A percentile compares a stretch with the other conserved stretches of the same genome.
Evolutionary conservation across 2,329 filamentous ascomycete species (phyloP).

Genomic region (Ophioceras dolichostomum): DNA sequence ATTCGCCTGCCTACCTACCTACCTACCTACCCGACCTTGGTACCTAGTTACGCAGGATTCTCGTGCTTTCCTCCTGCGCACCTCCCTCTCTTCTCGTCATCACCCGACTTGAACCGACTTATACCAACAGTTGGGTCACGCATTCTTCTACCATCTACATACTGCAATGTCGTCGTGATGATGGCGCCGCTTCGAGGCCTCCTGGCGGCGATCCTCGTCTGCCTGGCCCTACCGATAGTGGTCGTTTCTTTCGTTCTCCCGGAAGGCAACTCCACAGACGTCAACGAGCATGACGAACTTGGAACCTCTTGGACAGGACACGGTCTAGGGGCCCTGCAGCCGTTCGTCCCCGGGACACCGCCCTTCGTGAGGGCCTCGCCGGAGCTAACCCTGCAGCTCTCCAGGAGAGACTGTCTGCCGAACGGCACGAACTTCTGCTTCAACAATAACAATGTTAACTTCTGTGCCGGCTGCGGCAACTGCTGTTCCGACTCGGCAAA

Average conservation of each 20-base stretch:
- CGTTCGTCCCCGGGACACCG: constrained; percentile 7
- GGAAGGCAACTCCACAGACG: background rate
- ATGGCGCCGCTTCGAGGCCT: background rate
- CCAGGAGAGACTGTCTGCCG: constrained; percentile 14
- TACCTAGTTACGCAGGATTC: no score
- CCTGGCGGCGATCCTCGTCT: background rate
- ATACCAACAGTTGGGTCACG: no score
- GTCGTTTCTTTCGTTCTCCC: background rate
- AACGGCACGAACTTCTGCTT: constrained; percentile 22
- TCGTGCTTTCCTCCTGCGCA: no score
- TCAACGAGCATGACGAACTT: no score
- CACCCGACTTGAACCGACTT: no score
- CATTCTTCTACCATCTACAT: no score
- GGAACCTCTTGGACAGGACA: no score
- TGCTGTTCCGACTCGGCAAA: constrained; percentile 12
- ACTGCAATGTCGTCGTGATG: background rate
- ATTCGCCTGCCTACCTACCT: no score
- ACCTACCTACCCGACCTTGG: no score
- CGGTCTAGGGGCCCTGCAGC: constrained; percentile 2
- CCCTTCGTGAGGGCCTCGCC: constrained; percentile 9
- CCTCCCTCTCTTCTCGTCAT: no score
- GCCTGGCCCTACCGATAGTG: background rate
- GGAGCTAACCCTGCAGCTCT: constrained; percentile 7
- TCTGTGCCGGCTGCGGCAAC: constrained; percentile 15
- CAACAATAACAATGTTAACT: constrained; percentile 13